Conservation (phyloP, 1,139 yeast species). For the Kodamaea ohmeri region DNA sequence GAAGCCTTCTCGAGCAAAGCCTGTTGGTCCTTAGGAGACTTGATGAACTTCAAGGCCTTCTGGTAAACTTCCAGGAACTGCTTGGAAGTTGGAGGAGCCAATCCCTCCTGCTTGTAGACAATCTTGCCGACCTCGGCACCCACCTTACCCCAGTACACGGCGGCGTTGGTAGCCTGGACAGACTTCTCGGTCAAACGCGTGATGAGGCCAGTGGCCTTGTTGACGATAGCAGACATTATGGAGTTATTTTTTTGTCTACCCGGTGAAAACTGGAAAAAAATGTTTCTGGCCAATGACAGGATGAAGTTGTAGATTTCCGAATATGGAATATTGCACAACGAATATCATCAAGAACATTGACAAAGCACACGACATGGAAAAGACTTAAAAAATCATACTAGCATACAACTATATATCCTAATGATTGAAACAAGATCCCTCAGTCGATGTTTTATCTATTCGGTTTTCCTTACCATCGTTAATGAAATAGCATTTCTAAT, state of each 20-base stretch:
- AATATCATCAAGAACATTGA: neutral
- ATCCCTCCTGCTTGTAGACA: constrained; percentile 86
- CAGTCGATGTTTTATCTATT: too few species aligned
- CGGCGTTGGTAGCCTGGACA: constrained; percentile 43
- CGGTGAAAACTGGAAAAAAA: constrained; percentile 4
- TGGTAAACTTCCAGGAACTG: constrained; percentile 80
- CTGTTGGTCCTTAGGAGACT: constrained; percentile 46
- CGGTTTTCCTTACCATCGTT: too few species aligned
- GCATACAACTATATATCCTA: too few species aligned
- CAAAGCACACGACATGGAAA: too few species aligned
- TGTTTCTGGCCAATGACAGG: constrained; percentile 2
- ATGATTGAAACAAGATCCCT: too few species aligned
- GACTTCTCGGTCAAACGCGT: constrained; percentile 38
- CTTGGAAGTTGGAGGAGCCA: constrained; percentile 82
- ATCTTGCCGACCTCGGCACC: constrained; percentile 84
- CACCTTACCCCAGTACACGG: constrained; percentile 89
- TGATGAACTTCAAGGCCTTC: constrained; percentile 36
- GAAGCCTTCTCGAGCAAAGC: constrained; percentile 42
- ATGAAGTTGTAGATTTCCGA: neutral
- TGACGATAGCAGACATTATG: constrained; percentile 46
- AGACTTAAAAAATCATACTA: too few species aligned
- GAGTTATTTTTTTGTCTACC: neutral
- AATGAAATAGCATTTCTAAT: too few species aligned
- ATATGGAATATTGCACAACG: neutral
- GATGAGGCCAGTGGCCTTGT: constrained; percentile 46